Evolutionary conservation across 1,139 yeast species (phyloP).

Genomic region (Hansenula sp.): DNA sequence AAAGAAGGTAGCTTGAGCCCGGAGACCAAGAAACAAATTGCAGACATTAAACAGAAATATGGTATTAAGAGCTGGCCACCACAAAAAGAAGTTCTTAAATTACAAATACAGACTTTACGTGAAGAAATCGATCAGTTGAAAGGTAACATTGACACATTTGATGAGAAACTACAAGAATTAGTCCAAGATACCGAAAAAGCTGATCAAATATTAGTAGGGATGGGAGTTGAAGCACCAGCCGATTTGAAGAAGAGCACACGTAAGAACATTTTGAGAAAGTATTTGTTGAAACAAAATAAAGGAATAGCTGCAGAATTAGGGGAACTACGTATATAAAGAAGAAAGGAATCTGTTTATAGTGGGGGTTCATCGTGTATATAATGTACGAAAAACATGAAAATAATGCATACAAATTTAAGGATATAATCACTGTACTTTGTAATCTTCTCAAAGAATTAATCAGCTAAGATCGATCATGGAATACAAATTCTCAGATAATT

Average conservation of each 20-base stretch:
- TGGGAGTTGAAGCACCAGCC: conserved; percentile 25
- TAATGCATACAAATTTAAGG: no score
- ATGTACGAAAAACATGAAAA: no score
- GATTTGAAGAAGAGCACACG: conserved; percentile 40
- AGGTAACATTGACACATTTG: conserved; percentile 28
- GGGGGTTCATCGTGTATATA: no score
- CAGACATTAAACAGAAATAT: conserved; percentile 45
- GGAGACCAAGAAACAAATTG: conserved; percentile 38
- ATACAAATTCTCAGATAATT: no score
- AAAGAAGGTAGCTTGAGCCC: conserved; percentile 30
- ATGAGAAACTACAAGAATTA: conserved; percentile 29
- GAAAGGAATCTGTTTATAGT: no score
- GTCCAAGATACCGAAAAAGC: conserved; percentile 27
- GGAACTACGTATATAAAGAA: no score
- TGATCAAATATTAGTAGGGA: conserved; percentile 25
- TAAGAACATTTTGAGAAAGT: conserved; percentile 52
- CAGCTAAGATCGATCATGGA: no score
- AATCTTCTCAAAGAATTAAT: no score
- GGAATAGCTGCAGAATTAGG: no score
- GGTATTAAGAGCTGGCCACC: conserved; percentile 63
- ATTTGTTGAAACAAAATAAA: no score
- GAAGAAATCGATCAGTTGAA: conserved; percentile 24
- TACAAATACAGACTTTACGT: conserved; percentile 37
- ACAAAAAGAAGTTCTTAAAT: conserved; percentile 31
- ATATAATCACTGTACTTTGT: no score